phyloP scores from a whole-genome alignment of 179 eudicot species.

The Nepenthes alata region DNA sequence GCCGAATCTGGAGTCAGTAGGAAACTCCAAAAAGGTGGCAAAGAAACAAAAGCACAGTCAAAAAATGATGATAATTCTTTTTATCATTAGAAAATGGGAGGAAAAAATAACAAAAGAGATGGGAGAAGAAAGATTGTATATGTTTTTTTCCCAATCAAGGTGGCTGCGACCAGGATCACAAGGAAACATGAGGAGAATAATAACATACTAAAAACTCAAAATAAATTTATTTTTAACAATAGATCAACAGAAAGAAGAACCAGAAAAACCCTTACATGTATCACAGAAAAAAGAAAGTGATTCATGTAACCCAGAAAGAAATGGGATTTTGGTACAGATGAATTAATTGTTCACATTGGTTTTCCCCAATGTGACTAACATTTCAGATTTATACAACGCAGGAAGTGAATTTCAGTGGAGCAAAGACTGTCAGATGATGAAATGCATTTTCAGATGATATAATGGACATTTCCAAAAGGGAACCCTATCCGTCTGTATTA shows the following conservation, averaged over 20 bases:
- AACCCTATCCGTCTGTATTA: slow-evolving; percentile 43
- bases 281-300: background rate
- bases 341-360: slow-evolving; percentile 36
- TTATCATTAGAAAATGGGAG: background rate
- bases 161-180: background rate
- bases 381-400: slow-evolving; percentile 46
- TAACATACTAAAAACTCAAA: background rate
- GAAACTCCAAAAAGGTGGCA: background rate
- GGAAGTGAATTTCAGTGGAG: slow-evolving; percentile 18
- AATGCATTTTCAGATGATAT: slow-evolving; percentile 23
- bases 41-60: background rate
- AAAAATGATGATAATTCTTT: background rate
- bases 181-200: background rate
- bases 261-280: background rate
- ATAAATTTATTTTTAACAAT: background rate
- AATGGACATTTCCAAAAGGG: slow-evolving; percentile 12
- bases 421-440: slow-evolving; percentile 35
- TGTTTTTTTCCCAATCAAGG: background rate
- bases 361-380: slow-evolving; percentile 35
- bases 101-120: background rate
- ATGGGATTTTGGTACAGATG: slow-evolving; percentile 6
- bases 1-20: background rate
- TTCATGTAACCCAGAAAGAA: background rate
- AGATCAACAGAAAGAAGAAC: background rate
- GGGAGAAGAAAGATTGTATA: too few species aligned